Percentiles rank a stretch among this genome's conserved stretches.
phyloP scores from a whole-genome alignment of 176 grass and related monocot genomes.

The Zea mays region DNA sequence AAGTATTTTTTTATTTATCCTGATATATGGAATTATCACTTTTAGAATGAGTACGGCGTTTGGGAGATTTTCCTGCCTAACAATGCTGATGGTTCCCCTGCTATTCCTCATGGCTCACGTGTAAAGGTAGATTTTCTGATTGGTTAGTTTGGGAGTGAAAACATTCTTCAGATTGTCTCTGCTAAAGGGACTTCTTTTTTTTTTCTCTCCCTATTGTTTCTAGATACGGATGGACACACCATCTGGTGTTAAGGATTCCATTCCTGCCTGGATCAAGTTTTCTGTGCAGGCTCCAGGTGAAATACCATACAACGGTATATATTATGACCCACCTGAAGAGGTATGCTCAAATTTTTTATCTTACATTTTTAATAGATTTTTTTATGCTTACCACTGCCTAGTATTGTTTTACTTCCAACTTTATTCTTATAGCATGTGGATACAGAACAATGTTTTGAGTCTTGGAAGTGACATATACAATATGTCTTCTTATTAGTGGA shows the following conservation, averaged over 20 bases:
- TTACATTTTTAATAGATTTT: conserved; percentile 49
- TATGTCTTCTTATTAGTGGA: not conserved
- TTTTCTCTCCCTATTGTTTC: conserved; percentile 23
- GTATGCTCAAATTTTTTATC: conserved; percentile 36
- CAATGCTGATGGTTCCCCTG: conserved; percentile 73
- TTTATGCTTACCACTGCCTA: conserved; percentile 40
- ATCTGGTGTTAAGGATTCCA: conserved; percentile 92
- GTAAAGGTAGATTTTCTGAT: conserved; percentile 64
- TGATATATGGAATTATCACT: conserved; percentile 34
- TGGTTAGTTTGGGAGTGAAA: not conserved
- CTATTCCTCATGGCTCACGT: conserved; percentile 93
- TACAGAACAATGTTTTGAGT: conserved; percentile 15
- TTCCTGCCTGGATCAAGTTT: conserved; percentile 97
- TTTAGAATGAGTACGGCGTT: conserved; percentile 88
- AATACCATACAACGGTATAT: conserved; percentile 95
- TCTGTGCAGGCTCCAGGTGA: conserved; percentile 83
- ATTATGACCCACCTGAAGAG: conserved; percentile 94
- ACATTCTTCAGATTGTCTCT: conserved; percentile 21
- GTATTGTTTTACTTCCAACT: conserved; percentile 28
- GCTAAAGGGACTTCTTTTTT: not conserved
- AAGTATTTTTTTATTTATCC: conserved; percentile 26
- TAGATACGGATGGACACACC: conserved; percentile 93
- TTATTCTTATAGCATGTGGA: conserved; percentile 7
- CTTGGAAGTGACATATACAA: conserved; percentile 43
- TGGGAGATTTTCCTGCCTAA: conserved; percentile 94